Evolutionary conservation across 257 asterid genomes (phyloP).

Genomic region (Solanum pinnatisectum): DNA sequence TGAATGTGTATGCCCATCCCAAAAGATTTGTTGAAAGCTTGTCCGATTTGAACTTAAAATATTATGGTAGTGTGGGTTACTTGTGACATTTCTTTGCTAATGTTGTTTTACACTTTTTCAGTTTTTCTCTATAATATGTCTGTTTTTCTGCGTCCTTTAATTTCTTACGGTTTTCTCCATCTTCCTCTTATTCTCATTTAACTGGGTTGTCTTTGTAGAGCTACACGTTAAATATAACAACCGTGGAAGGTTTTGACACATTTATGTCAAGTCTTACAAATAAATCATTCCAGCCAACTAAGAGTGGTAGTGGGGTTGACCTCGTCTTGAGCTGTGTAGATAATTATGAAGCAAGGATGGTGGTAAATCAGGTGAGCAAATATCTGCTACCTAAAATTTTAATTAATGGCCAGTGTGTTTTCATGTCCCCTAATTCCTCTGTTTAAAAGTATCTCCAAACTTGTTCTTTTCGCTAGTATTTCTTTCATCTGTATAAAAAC

Average conservation of each 20-base stretch:
- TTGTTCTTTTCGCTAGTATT: background rate
- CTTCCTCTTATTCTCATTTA: background rate
- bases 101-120: background rate
- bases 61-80: background rate
- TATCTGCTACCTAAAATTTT: slow-evolving; percentile 1
- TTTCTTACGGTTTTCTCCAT: background rate
- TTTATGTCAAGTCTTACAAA: slow-evolving; percentile 75
- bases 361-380: slow-evolving; percentile 81
- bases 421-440: background rate
- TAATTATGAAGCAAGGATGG: slow-evolving; percentile 99
- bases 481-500: background rate
- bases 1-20: background rate
- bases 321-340: slow-evolving; percentile 96
- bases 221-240: slow-evolving; percentile 91
- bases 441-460: background rate
- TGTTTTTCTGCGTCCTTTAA: background rate
- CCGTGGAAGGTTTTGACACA: slow-evolving; percentile 90
- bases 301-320: slow-evolving; percentile 79
- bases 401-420: background rate
- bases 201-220: slow-evolving; percentile 44
- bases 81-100: background rate
- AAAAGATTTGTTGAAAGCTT: background rate
- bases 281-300: slow-evolving; percentile 55
- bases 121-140: background rate
- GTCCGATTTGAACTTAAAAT: background rate